Evolutionary conservation across 1,284 basidiomycete species (phyloP).

Genomic region (Cryptococcus depauperatus): DNA sequence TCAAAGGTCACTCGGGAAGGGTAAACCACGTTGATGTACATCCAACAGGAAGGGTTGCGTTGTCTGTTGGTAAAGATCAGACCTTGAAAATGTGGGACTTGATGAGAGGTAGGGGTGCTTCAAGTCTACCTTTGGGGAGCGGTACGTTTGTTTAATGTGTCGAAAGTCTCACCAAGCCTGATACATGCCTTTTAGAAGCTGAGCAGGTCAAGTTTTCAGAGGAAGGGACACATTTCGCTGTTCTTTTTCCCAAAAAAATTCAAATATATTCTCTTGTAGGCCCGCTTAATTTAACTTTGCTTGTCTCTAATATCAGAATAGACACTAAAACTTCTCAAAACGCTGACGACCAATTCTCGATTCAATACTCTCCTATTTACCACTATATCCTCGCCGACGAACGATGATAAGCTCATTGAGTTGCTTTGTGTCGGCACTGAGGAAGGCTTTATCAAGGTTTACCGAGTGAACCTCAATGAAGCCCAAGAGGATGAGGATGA

Average conservation of each 20-base stretch:
- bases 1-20: conserved; percentile 88
- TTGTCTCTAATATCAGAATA: conserved; percentile 30
- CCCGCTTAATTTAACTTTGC: conserved; percentile 5
- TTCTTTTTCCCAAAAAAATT: conserved; percentile 67
- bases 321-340: conserved; percentile 64
- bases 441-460: conserved; percentile 72
- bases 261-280: conserved; percentile 72
- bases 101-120: conserved; percentile 83
- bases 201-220: conserved; percentile 78
- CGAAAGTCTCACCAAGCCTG: too few species aligned
- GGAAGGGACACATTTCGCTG: conserved; percentile 64
- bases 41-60: conserved; percentile 79
- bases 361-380: conserved; percentile 73
- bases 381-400: conserved; percentile 43
- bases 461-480: conserved; percentile 45
- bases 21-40: conserved; percentile 87
- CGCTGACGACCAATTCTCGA: conserved; percentile 63
- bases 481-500: conserved; percentile 22
- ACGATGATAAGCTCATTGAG: conserved; percentile 45
- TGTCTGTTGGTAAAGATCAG: conserved; percentile 83
- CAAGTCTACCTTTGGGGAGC: conserved; percentile 77
- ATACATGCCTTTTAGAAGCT: conserved; percentile 55
- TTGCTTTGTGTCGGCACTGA: conserved; percentile 73
- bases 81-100: conserved; percentile 97
- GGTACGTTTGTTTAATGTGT: conserved; percentile 48